Evolutionary conservation across 169 alveolate species (phyloP).

Genomic region (Amoebophrya sp.): DNA sequence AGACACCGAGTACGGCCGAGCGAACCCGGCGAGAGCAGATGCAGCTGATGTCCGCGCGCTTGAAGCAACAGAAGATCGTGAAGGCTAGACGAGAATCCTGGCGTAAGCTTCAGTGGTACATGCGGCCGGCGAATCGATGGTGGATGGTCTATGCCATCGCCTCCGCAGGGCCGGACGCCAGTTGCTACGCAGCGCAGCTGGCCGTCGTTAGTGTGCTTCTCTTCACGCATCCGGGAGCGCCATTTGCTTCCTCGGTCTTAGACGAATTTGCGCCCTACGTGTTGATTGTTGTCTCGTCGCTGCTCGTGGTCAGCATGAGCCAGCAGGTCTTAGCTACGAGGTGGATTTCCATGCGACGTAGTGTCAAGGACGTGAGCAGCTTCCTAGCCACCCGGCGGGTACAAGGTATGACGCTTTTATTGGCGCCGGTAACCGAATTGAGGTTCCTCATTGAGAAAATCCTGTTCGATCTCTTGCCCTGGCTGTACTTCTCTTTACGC

Average conservation of each 20-base stretch:
- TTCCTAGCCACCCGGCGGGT: too few relatives aligned
- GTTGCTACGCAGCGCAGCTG: background rate
- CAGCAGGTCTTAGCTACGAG: background rate
- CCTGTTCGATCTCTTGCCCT: too few relatives aligned
- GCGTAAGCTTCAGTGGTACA: background rate
- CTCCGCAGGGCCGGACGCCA: background rate
- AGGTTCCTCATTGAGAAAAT: too few relatives aligned
- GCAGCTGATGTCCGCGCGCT: background rate
- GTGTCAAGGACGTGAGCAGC: too few relatives aligned
- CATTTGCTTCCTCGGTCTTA: background rate
- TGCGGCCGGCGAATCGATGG: background rate
- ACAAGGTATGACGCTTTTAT: too few relatives aligned
- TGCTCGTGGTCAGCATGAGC: background rate
- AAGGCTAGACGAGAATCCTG: too few relatives aligned
- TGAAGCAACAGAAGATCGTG: background rate
- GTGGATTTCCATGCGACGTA: too few relatives aligned
- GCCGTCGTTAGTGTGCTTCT: background rate
- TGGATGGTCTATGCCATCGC: background rate
- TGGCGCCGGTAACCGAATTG: too few relatives aligned
- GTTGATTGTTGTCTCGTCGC: background rate
- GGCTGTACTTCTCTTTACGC: too few relatives aligned
- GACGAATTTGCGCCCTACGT: background rate
- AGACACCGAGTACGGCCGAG: background rate
- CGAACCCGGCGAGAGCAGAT: background rate
- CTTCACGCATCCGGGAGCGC: background rate